Conservation (phyloP, 768 basidiomycete genomes). For the Tylopilus subfusipes region DNA sequence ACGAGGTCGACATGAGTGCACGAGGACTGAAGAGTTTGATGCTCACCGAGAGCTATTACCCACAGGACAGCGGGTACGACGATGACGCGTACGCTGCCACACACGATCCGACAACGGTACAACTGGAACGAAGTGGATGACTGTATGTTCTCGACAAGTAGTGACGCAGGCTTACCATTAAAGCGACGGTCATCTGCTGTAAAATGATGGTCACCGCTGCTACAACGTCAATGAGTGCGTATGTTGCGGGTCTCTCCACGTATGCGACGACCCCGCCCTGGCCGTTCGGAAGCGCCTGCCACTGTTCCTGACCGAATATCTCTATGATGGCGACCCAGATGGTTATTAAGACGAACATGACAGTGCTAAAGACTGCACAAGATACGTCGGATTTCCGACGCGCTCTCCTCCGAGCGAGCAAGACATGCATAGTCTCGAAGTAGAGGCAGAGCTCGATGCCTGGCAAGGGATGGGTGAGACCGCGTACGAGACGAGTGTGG, state of each 20-base stretch:
- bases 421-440: slow-evolving; percentile 12
- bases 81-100: slow-evolving; percentile 16
- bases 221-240: slow-evolving; percentile 20
- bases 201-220: slow-evolving; percentile 21
- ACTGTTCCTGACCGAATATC: too few relatives aligned
- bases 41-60: slow-evolving; percentile 11
- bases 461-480: neutral
- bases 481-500: neutral
- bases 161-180: slow-evolving; percentile 11
- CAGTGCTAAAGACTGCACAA: slow-evolving; percentile 15
- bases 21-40: neutral
- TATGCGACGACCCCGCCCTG: too few relatives aligned
- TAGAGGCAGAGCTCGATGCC: slow-evolving; percentile 15
- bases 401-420: neutral
- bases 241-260: too few relatives aligned
- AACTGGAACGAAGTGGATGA: slow-evolving; percentile 13
- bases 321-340: too few relatives aligned
- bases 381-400: slow-evolving; percentile 1
- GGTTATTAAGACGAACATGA: neutral
- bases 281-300: slow-evolving; percentile 25
- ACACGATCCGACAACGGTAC: slow-evolving; percentile 36
- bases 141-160: neutral
- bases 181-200: slow-evolving; percentile 31
- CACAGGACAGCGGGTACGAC: slow-evolving; percentile 15
- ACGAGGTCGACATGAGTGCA: neutral